These are phyloP conservation scores for Hippophae rhamnoides DNA, from an alignment of 306 rosid genomes.

Conservation along the genomic window DNA sequence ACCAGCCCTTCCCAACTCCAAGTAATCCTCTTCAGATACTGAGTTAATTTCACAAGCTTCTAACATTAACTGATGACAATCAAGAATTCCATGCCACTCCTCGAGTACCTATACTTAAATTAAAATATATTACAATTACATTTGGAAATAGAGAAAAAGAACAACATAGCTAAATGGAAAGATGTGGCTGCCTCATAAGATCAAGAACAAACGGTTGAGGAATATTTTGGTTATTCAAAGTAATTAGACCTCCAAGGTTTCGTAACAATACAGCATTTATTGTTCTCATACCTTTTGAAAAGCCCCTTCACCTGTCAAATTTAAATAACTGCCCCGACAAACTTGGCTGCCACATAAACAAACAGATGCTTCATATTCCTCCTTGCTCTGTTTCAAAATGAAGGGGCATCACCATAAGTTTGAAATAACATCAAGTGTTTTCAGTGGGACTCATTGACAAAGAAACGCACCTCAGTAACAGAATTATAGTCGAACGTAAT, in stretches of 20 bases:
- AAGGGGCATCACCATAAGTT: constrained; percentile 7
- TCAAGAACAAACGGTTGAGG: neutral
- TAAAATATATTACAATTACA: constrained; percentile 13
- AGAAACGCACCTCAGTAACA: constrained; percentile 84
- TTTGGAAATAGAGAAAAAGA: constrained; percentile 7
- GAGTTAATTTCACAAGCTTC: constrained; percentile 84
- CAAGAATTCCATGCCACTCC: constrained; percentile 85
- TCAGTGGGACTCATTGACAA: constrained; percentile 9
- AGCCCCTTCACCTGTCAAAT: constrained; percentile 96
- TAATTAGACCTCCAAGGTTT: neutral
- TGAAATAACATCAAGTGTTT: neutral
- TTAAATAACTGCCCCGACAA: constrained; percentile 95
- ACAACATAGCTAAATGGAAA: constrained; percentile 6
- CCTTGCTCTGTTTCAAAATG: constrained; percentile 67
- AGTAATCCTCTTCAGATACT: constrained; percentile 83
- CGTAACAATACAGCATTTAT: neutral
- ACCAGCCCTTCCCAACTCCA: constrained; percentile 91
- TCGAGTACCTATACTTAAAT: constrained; percentile 58
- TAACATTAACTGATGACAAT: constrained; percentile 74
- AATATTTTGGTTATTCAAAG: neutral
- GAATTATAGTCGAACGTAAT: constrained; percentile 95
- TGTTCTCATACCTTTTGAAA: constrained; percentile 55
- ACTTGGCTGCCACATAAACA: constrained; percentile 99
- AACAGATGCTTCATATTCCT: constrained; percentile 95
- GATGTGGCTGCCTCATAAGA: constrained; percentile 2